Evolutionary conservation across 495 filamentous ascomycete species (phyloP), one percentile per base, ranked within the genome.

Genomic region (Ramalina peruviana): DNA sequence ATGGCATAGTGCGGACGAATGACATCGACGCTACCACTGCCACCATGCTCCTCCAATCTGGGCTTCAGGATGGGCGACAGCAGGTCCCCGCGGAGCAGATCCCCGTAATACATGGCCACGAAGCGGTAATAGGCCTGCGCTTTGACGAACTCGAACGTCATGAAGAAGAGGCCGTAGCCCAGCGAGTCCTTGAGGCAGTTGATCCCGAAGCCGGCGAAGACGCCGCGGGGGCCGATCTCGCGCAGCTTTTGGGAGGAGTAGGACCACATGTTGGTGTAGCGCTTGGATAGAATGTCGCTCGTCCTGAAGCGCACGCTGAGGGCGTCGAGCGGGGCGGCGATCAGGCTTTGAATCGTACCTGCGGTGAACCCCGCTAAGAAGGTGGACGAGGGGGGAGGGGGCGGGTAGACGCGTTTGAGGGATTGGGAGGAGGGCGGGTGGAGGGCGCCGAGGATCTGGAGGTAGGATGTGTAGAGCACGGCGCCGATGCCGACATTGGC

Each of bases 321-420:
- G 4, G 88, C 88, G 60, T 95, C 88, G n/a, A 94, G 70, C 2
- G 88, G 88, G 0, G 88, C 86, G 0, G 88, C 88, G 20, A 90
- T 65, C 23, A 94, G 58, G 23, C 82, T 87, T 62, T 93, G 87
- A 10, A 94, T 68, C 11, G 76, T 72, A 0, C 88, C 88, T 0
- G 86, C 88, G 17, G 79, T 57, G 56, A 88, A 81, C 0, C 88
- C 88, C 15, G 88, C 86, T 9, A 75, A 62, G 47, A 93, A 88
- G 6, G 87, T 87, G 38, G 75, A 65, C 2, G 61, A 58, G 0
- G 78, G 71, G 1, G 75, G 67, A 5, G 87, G 80, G 11, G 88
- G 84, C 1, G 88, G 86, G 57, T 85, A 88, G 6, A 84, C 68
- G 19, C 85, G 76, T 56, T 83, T 86, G 20, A 68, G 69, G 10